Conservation (phyloP, 2,329 filamentous ascomycete species). For the Tolypocladium inflatum region DNA sequence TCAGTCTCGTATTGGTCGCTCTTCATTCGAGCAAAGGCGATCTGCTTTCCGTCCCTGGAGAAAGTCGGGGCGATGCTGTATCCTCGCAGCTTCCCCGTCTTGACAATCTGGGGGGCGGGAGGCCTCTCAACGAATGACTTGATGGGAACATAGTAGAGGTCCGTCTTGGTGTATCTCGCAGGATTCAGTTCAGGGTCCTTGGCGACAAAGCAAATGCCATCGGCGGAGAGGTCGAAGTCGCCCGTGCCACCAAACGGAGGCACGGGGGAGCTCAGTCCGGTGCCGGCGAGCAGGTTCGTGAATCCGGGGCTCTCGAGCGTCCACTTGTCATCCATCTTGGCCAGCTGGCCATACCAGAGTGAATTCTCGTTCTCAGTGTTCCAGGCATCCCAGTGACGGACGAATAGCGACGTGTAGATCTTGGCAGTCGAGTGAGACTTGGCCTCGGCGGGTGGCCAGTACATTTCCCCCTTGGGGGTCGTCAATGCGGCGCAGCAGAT, state of each 20-base stretch:
- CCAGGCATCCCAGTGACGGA: slow-evolving; percentile 78
- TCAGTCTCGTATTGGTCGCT: slow-evolving; percentile 73
- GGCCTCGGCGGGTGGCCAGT: slow-evolving; percentile 52
- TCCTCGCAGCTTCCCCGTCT: slow-evolving; percentile 50
- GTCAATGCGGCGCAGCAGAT: slow-evolving; percentile 55
- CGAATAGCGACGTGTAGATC: slow-evolving; percentile 67
- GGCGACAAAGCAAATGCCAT: slow-evolving; percentile 63
- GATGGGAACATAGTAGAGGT: slow-evolving; percentile 66
- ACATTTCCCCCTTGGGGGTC: slow-evolving; percentile 58
- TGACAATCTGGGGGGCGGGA: slow-evolving; percentile 36
- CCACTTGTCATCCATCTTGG: slow-evolving; percentile 30
- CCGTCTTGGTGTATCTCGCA: slow-evolving; percentile 70
- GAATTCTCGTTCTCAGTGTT: slow-evolving; percentile 58
- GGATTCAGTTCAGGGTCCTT: slow-evolving; percentile 64
- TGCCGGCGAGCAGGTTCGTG: slow-evolving; percentile 54
- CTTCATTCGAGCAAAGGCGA: slow-evolving; percentile 75
- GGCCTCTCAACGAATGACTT: slow-evolving; percentile 49
- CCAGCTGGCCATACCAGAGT: slow-evolving; percentile 62
- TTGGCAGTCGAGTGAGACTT: slow-evolving; percentile 55
- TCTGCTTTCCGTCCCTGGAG: slow-evolving; percentile 58
- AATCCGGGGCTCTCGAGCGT: slow-evolving; percentile 35
- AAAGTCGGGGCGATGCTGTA: slow-evolving; percentile 62
- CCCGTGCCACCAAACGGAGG: slow-evolving; percentile 68
- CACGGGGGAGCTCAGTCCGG: slow-evolving; percentile 55
- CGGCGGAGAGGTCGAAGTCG: slow-evolving; percentile 67